Percentiles rank a stretch among this genome's conserved stretches.
Conservation (phyloP, 2,329 filamentous ascomycete species). For the Dichotomopilus funicola region DNA sequence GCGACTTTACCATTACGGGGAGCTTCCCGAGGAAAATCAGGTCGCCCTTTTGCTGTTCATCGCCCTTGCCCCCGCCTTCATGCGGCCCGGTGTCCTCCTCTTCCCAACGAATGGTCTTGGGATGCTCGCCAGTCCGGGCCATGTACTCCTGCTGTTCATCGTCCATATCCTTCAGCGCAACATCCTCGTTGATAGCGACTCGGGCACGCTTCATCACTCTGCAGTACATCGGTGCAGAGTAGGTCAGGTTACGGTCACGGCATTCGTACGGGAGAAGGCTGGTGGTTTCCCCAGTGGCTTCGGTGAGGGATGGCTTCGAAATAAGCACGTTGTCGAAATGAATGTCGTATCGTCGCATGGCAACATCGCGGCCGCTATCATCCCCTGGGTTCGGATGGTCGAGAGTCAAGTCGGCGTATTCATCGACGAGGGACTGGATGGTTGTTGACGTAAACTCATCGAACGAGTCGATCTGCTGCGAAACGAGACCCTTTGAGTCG, state of each 20-base stretch:
- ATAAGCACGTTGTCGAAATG: constrained; percentile 88
- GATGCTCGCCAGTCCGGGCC: constrained; percentile 48
- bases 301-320: constrained; percentile 82
- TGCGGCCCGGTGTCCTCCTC: constrained; percentile 50
- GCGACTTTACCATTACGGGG: constrained; percentile 96
- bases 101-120: constrained; percentile 55
- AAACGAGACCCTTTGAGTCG: constrained; percentile 89
- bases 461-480: constrained; percentile 96
- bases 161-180: constrained; percentile 62
- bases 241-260: constrained; percentile 90
- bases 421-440: constrained; percentile 89
- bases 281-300: constrained; percentile 82
- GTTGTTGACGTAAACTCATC: constrained; percentile 94
- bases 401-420: constrained; percentile 85
- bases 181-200: constrained; percentile 69
- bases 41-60: constrained; percentile 52
- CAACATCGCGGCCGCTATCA: constrained; percentile 69
- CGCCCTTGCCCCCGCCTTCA: constrained; percentile 32
- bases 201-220: constrained; percentile 80
- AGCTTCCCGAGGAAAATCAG: constrained; percentile 91
- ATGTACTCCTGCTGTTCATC: constrained; percentile 53
- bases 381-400: constrained; percentile 82
- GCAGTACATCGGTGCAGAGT: constrained; percentile 85
- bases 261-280: constrained; percentile 91
- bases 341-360: constrained; percentile 88